phyloP scores from a whole-genome alignment of 345 rosid species.

The Syzygium aqueum region DNA sequence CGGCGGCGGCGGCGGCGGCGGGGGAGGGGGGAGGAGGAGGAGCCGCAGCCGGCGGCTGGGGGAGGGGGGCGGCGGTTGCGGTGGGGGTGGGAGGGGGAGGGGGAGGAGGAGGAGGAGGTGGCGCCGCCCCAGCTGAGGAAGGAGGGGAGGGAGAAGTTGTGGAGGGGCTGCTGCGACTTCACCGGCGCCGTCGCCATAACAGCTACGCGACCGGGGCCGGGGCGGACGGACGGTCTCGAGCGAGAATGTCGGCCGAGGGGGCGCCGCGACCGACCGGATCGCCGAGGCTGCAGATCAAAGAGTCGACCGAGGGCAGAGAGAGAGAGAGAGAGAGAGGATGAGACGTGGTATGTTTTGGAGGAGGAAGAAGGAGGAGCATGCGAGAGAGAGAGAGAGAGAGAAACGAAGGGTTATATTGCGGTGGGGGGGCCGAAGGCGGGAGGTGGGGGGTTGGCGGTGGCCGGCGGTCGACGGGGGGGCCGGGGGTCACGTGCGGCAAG shows the following conservation, averaged over 20 bases:
- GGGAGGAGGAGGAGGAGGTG: constrained; percentile 14
- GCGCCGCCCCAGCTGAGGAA: constrained; percentile 37
- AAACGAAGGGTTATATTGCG: not conserved
- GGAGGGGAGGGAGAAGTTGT: constrained; percentile 48
- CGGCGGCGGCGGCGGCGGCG: constrained; percentile 26
- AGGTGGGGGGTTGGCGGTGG: no score
- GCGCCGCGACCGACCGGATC: not conserved
- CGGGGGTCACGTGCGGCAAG: no score
- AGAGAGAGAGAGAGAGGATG: not conserved
- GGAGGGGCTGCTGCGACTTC: constrained; percentile 67
- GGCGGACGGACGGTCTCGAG: not conserved
- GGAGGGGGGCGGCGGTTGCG: not conserved
- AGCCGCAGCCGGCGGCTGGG: constrained; percentile 27
- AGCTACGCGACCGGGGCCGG: no score
- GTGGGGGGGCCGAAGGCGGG: no score
- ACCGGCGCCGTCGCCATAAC: constrained; percentile 49
- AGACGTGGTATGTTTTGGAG: not conserved
- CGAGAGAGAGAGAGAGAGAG: not conserved
- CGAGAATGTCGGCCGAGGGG: not conserved
- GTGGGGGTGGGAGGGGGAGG: not conserved
- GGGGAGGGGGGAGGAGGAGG: constrained; percentile 16
- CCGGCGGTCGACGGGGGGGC: no score
- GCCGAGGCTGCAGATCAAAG: not conserved
- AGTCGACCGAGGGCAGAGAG: not conserved
- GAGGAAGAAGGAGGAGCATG: not conserved